Evolutionary conservation across 106 monocot genomes (phyloP).

Genomic region (Phalaenopsis equestris): DNA sequence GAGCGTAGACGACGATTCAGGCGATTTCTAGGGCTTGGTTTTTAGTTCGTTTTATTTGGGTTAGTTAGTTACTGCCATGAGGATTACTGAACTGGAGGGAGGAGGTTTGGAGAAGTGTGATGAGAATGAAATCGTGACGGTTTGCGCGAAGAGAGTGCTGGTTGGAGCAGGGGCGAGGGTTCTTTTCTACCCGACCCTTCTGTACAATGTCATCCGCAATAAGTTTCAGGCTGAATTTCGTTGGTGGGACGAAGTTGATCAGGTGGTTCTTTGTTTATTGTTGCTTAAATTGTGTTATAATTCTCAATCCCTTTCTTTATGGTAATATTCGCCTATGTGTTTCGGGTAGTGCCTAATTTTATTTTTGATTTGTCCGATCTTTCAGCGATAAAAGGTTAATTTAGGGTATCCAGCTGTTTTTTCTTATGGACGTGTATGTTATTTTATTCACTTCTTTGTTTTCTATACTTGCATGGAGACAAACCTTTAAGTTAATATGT

Average conservation of each 20-base stretch:
- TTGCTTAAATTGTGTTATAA: background rate
- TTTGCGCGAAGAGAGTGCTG: constrained; percentile 42
- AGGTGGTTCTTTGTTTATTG: constrained; percentile 27
- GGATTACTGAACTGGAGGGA: constrained; percentile 22
- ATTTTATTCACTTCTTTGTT: no score
- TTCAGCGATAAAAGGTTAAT: background rate
- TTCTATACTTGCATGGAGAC: no score
- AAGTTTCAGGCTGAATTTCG: constrained; percentile 73
- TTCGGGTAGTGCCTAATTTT: background rate
- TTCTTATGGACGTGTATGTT: no score
- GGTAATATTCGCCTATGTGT: background rate
- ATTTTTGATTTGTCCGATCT: background rate
- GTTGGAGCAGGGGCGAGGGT: constrained; percentile 71
- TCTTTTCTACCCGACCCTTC: constrained; percentile 85
- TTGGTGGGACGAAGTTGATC: constrained; percentile 87
- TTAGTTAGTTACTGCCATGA: constrained; percentile 13
- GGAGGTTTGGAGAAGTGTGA: constrained; percentile 6
- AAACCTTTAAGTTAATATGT: no score
- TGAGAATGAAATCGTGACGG: constrained; percentile 9
- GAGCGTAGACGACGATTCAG: background rate
- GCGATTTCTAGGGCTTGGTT: background rate
- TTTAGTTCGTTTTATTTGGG: background rate
- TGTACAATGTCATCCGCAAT: constrained; percentile 79
- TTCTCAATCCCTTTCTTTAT: background rate
- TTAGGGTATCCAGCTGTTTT: no score